Percentiles rank a stretch among this genome's conserved stretches.
These are phyloP conservation scores for Ceratocystis diversiconidia DNA, from an alignment of 2,329 filamentous ascomycete genomes.

Conservation along the genomic window DNA sequence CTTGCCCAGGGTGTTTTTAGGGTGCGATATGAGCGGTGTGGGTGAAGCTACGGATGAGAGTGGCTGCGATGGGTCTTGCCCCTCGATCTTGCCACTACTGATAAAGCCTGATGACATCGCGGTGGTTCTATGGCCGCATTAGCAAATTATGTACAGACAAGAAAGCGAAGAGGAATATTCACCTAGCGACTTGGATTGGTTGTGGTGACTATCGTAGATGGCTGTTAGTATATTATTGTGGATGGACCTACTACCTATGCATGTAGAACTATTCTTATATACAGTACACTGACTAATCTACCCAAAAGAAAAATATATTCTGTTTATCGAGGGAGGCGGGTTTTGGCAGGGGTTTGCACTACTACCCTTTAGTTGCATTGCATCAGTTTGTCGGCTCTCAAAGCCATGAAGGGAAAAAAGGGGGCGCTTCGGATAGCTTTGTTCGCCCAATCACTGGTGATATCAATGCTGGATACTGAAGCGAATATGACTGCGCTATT, in stretches of 20 bases:
- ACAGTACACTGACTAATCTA: not conserved
- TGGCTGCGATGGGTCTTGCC: conserved; percentile 18
- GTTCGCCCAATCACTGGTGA: not conserved
- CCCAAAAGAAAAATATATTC: too few relatives aligned
- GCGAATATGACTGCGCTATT: not conserved
- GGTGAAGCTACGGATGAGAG: not conserved
- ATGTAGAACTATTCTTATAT: not conserved
- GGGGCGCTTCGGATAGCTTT: not conserved
- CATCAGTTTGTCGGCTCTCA: too few relatives aligned
- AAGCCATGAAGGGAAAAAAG: not conserved
- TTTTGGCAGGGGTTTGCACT: not conserved
- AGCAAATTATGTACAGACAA: not conserved
- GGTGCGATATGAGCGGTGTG: conserved; percentile 19
- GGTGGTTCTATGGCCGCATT: not conserved
- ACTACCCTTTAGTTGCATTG: not conserved
- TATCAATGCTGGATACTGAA: not conserved
- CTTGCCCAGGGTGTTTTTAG: conserved; percentile 18
- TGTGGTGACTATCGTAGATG: not conserved
- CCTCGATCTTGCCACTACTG: conserved; percentile 38
- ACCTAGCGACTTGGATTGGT: not conserved
- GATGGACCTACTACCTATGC: not conserved
- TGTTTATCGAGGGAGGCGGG: too few relatives aligned
- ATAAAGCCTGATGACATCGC: conserved; percentile 42
- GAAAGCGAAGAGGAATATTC: not conserved
- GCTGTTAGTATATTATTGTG: not conserved